Conservation (phyloP, 345 rosid genomes). For the Moricandia moricandioides region DNA sequence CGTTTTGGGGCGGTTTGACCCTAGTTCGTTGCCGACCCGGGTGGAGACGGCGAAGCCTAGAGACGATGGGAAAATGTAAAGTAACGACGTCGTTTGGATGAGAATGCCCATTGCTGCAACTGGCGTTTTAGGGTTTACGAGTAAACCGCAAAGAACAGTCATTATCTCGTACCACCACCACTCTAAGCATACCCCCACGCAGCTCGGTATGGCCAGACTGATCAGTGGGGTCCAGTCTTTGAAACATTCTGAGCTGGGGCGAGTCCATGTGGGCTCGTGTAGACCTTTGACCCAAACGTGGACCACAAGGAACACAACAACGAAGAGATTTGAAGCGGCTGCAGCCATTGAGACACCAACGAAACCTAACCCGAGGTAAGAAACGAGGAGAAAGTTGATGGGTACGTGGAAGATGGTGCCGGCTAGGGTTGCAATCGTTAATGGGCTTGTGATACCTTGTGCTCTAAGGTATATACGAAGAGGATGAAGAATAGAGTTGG, state of each 20-base stretch:
- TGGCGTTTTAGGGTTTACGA: slow-evolving; percentile 59
- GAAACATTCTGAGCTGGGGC: slow-evolving; percentile 65
- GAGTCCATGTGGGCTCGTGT: slow-evolving; percentile 63
- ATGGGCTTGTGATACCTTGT: slow-evolving; percentile 83
- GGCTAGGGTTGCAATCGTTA: slow-evolving; percentile 64
- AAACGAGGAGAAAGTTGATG: slow-evolving; percentile 55
- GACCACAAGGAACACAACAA: slow-evolving; percentile 46
- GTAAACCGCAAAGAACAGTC: slow-evolving; percentile 81
- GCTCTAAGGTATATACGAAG: slow-evolving; percentile 97
- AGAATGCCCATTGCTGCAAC: slow-evolving; percentile 93
- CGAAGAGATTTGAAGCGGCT: slow-evolving; percentile 58
- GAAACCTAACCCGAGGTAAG: slow-evolving; percentile 56
- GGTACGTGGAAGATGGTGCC: slow-evolving; percentile 74
- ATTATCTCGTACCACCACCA: slow-evolving; percentile 96
- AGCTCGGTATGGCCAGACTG: slow-evolving; percentile 77
- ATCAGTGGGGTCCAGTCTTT: slow-evolving; percentile 75
- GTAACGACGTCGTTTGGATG: slow-evolving; percentile 88
- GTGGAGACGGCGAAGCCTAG: slow-evolving; percentile 80
- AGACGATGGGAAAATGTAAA: slow-evolving; percentile 87
- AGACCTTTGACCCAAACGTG: slow-evolving; percentile 53
- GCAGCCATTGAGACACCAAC: slow-evolving; percentile 79
- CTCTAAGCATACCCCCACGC: slow-evolving; percentile 82
- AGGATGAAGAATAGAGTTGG: slow-evolving; percentile 81
- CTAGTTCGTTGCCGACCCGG: slow-evolving; percentile 93
- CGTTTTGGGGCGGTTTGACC: slow-evolving; percentile 54